Percentiles rank a stretch among this genome's conserved stretches.
phyloP scores from a whole-genome alignment of 129 eudicot genomes.

The Scalesia atractyloides region DNA sequence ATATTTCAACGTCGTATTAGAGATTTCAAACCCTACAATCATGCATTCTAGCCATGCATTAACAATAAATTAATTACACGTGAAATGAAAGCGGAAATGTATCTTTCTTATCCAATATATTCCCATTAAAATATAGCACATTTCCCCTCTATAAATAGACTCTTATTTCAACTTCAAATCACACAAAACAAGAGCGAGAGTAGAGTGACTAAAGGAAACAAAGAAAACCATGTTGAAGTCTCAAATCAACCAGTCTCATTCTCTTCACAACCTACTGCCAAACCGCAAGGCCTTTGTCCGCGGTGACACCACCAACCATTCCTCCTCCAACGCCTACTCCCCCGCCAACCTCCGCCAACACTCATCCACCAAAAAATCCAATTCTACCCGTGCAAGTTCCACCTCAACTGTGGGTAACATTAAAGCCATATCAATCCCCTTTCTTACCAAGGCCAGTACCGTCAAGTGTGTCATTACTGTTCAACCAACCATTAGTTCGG shows the following conservation, averaged over 20 bases:
- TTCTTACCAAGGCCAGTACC: slow-evolving; percentile 16
- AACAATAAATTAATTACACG: not conserved
- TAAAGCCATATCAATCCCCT: slow-evolving; percentile 20
- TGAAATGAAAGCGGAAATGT: not conserved
- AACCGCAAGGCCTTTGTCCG: slow-evolving; percentile 19
- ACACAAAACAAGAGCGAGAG: slow-evolving; percentile 14
- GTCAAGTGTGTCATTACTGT: slow-evolving; percentile 52
- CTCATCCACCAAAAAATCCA: slow-evolving; percentile 23
- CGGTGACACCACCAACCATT: slow-evolving; percentile 30
- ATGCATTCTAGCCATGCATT: no score
- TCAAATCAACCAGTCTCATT: slow-evolving; percentile 29
- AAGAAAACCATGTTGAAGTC: slow-evolving; percentile 34
- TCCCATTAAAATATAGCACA: not conserved
- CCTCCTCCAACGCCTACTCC: slow-evolving; percentile 38
- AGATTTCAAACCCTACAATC: no score
- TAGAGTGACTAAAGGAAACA: not conserved
- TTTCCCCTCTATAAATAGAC: slow-evolving; percentile 21
- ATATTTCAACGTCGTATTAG: no score
- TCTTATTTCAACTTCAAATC: not conserved
- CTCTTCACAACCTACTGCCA: slow-evolving; percentile 27
- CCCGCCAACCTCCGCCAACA: slow-evolving; percentile 18
- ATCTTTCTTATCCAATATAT: not conserved
- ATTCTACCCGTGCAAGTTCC: slow-evolving; percentile 9
- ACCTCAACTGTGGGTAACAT: not conserved
- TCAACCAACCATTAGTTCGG: slow-evolving; percentile 39